These are phyloP conservation scores for Mucor lusitanicus DNA, from an alignment of 371 early-diverging fungal genomes.

Conservation along the genomic window DNA sequence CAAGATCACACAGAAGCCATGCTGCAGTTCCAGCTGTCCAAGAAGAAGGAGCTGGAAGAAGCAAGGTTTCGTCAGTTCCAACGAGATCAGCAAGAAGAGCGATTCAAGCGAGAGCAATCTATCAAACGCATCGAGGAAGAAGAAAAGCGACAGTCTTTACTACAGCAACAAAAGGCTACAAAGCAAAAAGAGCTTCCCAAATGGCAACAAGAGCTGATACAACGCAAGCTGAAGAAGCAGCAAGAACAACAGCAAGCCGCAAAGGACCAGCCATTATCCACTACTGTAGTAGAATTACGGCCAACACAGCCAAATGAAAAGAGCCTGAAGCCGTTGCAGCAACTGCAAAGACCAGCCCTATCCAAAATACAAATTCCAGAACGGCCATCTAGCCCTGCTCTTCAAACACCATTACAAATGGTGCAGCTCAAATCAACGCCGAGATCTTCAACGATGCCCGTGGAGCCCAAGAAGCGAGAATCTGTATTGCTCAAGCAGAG, in stretches of 20 bases:
- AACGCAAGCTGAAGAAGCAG: background rate
- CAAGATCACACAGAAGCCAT: constrained; percentile 26
- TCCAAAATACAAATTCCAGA: background rate
- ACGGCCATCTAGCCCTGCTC: background rate
- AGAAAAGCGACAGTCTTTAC: constrained; percentile 4
- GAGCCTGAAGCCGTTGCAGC: background rate
- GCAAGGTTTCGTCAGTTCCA: constrained; percentile 23
- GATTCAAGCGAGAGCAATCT: constrained; percentile 9
- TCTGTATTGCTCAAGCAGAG: background rate
- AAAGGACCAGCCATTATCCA: background rate
- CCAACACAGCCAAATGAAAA: background rate
- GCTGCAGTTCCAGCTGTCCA: constrained; percentile 18
- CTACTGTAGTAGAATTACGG: background rate
- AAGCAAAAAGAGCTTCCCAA: constrained; percentile 3
- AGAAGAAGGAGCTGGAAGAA: constrained; percentile 26
- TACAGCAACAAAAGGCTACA: constrained; percentile 1
- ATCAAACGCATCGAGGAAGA: constrained; percentile 10
- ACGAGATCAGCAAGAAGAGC: constrained; percentile 15
- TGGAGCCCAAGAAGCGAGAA: background rate
- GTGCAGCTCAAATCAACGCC: background rate
- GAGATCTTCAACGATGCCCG: background rate
- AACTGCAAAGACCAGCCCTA: background rate
- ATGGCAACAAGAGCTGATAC: constrained; percentile 6
- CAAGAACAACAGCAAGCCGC: background rate
- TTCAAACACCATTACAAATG: background rate